These are phyloP conservation scores for Neobulgaria alba DNA, from an alignment of 2,329 filamentous ascomycete species.

Conservation along the genomic window DNA sequence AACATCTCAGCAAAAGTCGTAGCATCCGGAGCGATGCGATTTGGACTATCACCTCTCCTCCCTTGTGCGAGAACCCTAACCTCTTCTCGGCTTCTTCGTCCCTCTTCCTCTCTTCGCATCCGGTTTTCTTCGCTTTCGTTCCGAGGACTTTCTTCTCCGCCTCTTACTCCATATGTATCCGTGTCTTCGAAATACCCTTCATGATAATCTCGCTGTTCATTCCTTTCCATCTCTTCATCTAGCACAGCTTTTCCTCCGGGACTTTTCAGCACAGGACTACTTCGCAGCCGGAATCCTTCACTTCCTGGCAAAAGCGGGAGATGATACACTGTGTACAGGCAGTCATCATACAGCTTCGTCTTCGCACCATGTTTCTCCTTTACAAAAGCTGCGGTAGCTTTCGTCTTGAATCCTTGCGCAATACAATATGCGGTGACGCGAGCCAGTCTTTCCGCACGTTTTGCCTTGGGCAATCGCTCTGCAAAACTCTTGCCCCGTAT, in stretches of 20 bases:
- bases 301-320: conserved; percentile 76
- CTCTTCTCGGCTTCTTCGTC: conserved; percentile 29
- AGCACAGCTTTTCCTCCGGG: conserved; percentile 87
- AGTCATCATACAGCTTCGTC: conserved; percentile 97
- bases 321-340: conserved; percentile 91
- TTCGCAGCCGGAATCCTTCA: conserved; percentile 81
- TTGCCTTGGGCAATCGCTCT: conserved; percentile 80
- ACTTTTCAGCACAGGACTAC: conserved; percentile 84
- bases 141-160: conserved; percentile 37
- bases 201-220: conserved; percentile 79
- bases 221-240: conserved; percentile 92
- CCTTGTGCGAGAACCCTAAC: conserved; percentile 28
- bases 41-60: conserved; percentile 41
- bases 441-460: conserved; percentile 78
- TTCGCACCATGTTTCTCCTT: conserved; percentile 80
- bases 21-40: conserved; percentile 58
- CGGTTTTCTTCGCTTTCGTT: conserved; percentile 31
- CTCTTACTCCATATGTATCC: conserved; percentile 44
- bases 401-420: conserved; percentile 85
- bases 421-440: conserved; percentile 94
- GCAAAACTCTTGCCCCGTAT: conserved; percentile 80
- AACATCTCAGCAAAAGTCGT: conserved; percentile 91
- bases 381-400: conserved; percentile 79
- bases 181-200: conserved; percentile 81
- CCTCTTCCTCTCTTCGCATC: conserved; percentile 24